phyloP scores from a whole-genome alignment of 2,329 filamentous ascomycete species.

The Verticillium alfalfae region DNA sequence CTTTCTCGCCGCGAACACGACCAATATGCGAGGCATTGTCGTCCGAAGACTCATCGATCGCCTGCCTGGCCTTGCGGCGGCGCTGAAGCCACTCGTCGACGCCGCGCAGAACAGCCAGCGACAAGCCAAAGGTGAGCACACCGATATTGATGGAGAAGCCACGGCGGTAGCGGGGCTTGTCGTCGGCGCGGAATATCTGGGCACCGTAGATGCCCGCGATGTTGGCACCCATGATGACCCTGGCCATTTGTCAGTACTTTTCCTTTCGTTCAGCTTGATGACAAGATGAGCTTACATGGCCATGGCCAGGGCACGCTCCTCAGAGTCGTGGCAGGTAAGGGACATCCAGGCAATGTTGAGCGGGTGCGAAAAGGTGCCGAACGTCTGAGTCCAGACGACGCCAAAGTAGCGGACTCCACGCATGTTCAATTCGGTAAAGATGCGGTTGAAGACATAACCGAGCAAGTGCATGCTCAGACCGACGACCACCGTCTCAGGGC shows the following conservation, averaged over 20 bases:
- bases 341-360: constrained; percentile 58
- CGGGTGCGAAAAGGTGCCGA: constrained; percentile 49
- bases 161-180: constrained; percentile 43
- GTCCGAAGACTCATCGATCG: background rate
- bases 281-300: constrained; percentile 34
- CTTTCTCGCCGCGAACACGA: background rate
- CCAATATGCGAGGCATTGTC: background rate
- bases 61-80: background rate
- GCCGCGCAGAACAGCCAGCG: constrained; percentile 33
- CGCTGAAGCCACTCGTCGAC: constrained; percentile 28
- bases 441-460: constrained; percentile 48
- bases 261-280: no score
- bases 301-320: constrained; percentile 55
- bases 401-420: constrained; percentile 45
- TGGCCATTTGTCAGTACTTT: constrained; percentile 8
- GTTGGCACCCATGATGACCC: constrained; percentile 57
- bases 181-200: constrained; percentile 51
- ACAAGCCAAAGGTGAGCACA: constrained; percentile 35
- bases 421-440: constrained; percentile 38
- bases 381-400: constrained; percentile 50
- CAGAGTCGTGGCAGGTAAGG: constrained; percentile 47
- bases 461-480: constrained; percentile 41
- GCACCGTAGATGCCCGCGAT: constrained; percentile 56
- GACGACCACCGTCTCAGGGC: constrained; percentile 46
- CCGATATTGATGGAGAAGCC: constrained; percentile 41